Evolutionary conservation across 208 protist genomes (phyloP).

Genomic region (Jaenimonas drosophilae): DNA sequence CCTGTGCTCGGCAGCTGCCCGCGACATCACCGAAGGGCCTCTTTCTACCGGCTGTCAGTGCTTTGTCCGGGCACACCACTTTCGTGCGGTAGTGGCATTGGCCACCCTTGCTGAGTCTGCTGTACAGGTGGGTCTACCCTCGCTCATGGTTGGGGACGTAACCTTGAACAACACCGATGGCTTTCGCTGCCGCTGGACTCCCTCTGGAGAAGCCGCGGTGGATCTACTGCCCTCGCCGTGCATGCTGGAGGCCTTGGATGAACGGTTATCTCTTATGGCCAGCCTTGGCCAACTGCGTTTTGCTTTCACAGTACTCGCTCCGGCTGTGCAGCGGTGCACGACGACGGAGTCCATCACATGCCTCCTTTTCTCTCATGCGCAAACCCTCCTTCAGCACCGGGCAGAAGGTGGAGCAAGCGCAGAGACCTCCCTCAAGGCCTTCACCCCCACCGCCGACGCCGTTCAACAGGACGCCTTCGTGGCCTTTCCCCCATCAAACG

Average conservation of each 20-base stretch:
- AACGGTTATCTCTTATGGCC: slow-evolving; percentile 18
- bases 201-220: no score
- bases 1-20: slow-evolving; percentile 1
- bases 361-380: slow-evolving; percentile 17
- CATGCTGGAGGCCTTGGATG: slow-evolving; percentile 16
- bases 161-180: no score
- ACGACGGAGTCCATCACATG: slow-evolving; percentile 11
- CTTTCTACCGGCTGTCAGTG: no score
- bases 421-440: no score
- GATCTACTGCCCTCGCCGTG: slow-evolving; percentile 15
- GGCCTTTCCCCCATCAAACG: slow-evolving; percentile 24
- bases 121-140: slow-evolving; percentile 32
- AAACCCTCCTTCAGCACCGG: neutral
- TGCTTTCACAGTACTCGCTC: slow-evolving; percentile 17
- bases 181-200: no score
- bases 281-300: slow-evolving; percentile 41
- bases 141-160: slow-evolving; percentile 12
- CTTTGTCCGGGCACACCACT: slow-evolving; percentile 2
- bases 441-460: no score
- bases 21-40: no score
- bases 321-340: slow-evolving; percentile 17
- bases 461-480: no score
- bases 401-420: no score
- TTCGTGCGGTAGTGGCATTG: slow-evolving; percentile 21
- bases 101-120: slow-evolving; percentile 44